Base-by-base conservation (phyloP, 2,329 filamentous ascomycete species). In the Exophiala sp. region DNA sequence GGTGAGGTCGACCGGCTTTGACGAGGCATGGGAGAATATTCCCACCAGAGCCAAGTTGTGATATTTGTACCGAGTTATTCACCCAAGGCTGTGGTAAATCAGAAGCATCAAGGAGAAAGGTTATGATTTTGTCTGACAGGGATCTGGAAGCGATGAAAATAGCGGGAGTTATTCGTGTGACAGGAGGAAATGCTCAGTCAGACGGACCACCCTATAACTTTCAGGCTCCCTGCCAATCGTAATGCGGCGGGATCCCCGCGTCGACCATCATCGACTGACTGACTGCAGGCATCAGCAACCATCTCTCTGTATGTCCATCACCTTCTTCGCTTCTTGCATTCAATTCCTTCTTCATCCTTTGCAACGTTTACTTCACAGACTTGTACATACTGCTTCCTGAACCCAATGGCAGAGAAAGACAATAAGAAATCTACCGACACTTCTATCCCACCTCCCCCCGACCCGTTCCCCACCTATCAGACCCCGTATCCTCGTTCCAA, bases 1-100 rank as follows among this genome's bases (percentile, higher is more conserved):
- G 70, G 59, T 72, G 21, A 63, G 66, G 11, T 68, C 64, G 18
- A 60, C 64, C 2, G 71, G 71, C 1, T 73, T 72, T 39, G 66
- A 69, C 24, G 62, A 70, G 56, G 68, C 70, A 13, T 73, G 71
- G 71, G 57, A 59, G 9, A 52, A 54, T 30, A 50, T 58, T 48
- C 62, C 61, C 34, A 57, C 58, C 35, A 59, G 60, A 38, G 19
- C 44, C 2, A 54, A 46, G n/a, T 37, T 55, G 38, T 57, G 45
- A 54, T n/a, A n/a, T n/a, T n/a, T n/a, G n/a, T n/a, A n/a, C n/a
- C n/a, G n/a, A n/a, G n/a, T n/a, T n/a, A n/a, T n/a, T n/a, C n/a
- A n/a, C n/a, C n/a, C n/a, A n/a, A n/a, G n/a, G n/a, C n/a, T n/a
- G n/a, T n/a, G n/a, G n/a, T n/a, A n/a, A n/a, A n/a, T n/a, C n/a